Conservation (phyloP, 1,284 basidiomycete genomes). For the Phenoliferia sp. region DNA sequence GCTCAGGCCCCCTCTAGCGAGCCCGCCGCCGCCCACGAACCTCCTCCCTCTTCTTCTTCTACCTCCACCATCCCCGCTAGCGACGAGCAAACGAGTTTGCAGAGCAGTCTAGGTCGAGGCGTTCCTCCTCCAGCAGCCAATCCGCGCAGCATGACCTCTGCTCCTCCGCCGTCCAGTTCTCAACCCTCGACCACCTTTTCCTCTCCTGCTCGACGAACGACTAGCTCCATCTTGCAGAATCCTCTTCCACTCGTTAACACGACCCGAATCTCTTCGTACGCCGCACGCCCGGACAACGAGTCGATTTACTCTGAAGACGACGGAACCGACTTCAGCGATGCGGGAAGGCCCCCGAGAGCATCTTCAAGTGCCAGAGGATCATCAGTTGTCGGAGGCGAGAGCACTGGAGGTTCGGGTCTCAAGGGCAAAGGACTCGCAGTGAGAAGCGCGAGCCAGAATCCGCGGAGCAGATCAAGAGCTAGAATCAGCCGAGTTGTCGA, state of each 20-base stretch:
- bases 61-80: no score
- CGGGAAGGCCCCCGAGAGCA: not conserved
- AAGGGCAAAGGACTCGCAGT: not conserved
- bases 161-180: no score
- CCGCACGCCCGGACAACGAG: not conserved
- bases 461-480: not conserved
- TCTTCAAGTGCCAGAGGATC: not conserved
- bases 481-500: not conserved
- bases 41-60: no score
- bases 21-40: no score
- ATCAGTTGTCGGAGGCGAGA: not conserved
- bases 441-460: not conserved
- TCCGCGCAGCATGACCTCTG: no score
- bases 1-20: no score
- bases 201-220: not conserved
- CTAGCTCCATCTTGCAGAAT: not conserved
- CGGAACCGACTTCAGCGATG: not conserved
- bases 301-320: not conserved
- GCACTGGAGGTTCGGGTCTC: not conserved
- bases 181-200: not conserved
- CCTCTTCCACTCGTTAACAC: not conserved
- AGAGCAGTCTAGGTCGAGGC: not conserved
- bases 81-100: no score
- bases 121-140: no score
- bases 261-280: not conserved